Evolutionary conservation across 1,284 basidiomycete species (phyloP), one percentile per base, ranked within the genome.

Genomic region (Amylostereum areolatum): DNA sequence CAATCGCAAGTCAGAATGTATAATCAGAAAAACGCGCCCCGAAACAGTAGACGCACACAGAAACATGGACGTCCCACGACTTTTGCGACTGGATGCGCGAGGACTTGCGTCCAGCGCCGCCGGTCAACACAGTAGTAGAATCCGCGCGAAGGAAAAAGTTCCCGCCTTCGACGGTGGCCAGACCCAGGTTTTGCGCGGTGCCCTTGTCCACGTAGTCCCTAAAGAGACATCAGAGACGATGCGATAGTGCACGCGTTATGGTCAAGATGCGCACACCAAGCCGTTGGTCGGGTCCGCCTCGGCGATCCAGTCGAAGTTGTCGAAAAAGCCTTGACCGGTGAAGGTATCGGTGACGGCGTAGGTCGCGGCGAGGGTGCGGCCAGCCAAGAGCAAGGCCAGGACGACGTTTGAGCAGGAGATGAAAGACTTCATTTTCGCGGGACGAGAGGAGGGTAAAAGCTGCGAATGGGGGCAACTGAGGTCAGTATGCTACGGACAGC

Each of bases 201-300:
- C 51, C 35, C 46, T 61, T 55, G 48, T 60, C 55, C 34, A 67
- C 65, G 39, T 66, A 68, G 54, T 68, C 65, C 49, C 67, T 70
- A 11, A 32, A 62, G n/a, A 18, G 27, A 18, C 10, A 28, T 12
- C 4, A 27, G 27, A 5, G 5, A 39, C 37, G 25, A 29, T 6
- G n/a, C 25, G 25, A 7, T 24, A 43, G n/a, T 12, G 9, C 11
- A 8, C 8, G 55, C n/a, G n/a, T n/a, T n/a, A n/a, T n/a, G n/a
- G n/a, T n/a, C n/a, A n/a, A n/a, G n/a, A n/a, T n/a, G 24, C 78
- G 63, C 62, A 83, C 81, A 85, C 83, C 55, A 80, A 69, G 28
- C 82, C 81, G 55, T 78, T 67, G 5, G 82, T 81, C 2, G 83
- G 81, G 59, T 84, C 83, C 4, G 71, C 45, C 46, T 79, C 76